phyloP scores from a whole-genome alignment of 495 filamentous ascomycete genomes.

The Cetradonia linearis region DNA sequence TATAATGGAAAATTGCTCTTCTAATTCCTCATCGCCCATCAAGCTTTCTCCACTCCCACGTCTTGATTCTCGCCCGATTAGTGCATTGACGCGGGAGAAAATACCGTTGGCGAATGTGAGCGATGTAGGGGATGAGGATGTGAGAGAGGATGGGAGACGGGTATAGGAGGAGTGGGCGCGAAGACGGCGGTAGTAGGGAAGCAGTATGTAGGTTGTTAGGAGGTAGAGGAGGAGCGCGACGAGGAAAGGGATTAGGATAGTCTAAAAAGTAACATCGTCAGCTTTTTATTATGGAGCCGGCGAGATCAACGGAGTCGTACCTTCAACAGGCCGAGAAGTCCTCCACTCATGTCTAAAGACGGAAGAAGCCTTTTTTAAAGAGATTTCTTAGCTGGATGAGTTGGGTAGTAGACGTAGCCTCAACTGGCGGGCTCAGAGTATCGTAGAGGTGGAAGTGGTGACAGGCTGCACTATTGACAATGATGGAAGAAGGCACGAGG shows the following conservation, averaged over 20 bases:
- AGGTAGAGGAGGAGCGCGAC: conserved; percentile 71
- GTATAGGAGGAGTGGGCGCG: conserved; percentile 55
- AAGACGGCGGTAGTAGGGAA: conserved; percentile 68
- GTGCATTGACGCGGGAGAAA: conserved; percentile 10
- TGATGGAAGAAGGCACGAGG: not conserved
- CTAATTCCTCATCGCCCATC: conserved; percentile 25
- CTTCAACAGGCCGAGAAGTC: conserved; percentile 13
- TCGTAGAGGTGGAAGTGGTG: not conserved
- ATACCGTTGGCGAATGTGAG: conserved; percentile 8
- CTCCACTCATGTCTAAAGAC: conserved; percentile 5
- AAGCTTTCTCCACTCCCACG: conserved; percentile 18
- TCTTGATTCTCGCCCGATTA: conserved; percentile 12
- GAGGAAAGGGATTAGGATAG: conserved; percentile 63
- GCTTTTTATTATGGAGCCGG: not conserved
- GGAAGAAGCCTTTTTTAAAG: conserved; percentile 12
- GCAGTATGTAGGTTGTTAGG: conserved; percentile 54
- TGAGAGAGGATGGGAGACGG: conserved; percentile 27
- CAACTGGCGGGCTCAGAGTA: not conserved
- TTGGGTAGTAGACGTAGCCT: conserved; percentile 5
- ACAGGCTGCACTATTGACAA: not conserved
- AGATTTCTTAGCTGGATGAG: not conserved
- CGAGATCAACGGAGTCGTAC: not conserved
- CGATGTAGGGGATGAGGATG: conserved; percentile 12
- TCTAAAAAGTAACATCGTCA: conserved; percentile 38
- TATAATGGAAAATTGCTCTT: conserved; percentile 33